Evolutionary conservation across 225 moss, liverwort and hornwort genomes (phyloP).

Genomic region (Physcomitrellopsis africana): DNA sequence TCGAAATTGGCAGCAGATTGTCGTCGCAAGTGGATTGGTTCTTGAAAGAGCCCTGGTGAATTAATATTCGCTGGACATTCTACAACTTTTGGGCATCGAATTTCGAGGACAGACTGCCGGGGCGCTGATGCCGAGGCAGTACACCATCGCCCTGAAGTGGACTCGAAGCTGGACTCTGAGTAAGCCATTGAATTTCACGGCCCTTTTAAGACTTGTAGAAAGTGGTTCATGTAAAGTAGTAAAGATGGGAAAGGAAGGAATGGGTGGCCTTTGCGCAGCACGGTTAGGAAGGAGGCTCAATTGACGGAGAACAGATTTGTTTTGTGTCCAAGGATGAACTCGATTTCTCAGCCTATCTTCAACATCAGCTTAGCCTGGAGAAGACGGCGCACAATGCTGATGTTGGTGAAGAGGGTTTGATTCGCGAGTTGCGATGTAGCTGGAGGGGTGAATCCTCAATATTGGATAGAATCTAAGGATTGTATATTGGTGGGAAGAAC

Average conservation of each 20-base stretch:
- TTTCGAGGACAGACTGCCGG: too few species aligned
- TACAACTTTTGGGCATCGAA: too few species aligned
- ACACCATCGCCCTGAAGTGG: too few species aligned
- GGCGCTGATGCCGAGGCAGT: too few species aligned
- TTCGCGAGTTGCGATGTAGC: background rate
- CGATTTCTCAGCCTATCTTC: background rate
- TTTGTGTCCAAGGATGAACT: background rate
- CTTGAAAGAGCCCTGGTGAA: background rate
- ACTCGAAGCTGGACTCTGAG: too few species aligned
- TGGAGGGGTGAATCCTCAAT: background rate
- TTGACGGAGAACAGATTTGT: background rate
- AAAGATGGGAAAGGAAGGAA: background rate
- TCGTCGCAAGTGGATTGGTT: background rate
- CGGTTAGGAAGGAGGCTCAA: background rate
- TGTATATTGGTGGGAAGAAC: slow-evolving; percentile 1
- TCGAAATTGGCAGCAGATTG: background rate
- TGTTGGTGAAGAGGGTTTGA: background rate
- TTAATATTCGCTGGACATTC: background rate
- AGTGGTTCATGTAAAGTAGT: background rate
- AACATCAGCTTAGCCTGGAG: background rate
- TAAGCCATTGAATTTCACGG: background rate
- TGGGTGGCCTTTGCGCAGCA: background rate
- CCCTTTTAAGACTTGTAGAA: background rate
- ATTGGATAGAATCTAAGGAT: slow-evolving; percentile 9
- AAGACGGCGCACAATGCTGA: background rate